Base-by-base conservation (phyloP, 202 grass and related monocot species). In the Panicum hallii region DNA sequence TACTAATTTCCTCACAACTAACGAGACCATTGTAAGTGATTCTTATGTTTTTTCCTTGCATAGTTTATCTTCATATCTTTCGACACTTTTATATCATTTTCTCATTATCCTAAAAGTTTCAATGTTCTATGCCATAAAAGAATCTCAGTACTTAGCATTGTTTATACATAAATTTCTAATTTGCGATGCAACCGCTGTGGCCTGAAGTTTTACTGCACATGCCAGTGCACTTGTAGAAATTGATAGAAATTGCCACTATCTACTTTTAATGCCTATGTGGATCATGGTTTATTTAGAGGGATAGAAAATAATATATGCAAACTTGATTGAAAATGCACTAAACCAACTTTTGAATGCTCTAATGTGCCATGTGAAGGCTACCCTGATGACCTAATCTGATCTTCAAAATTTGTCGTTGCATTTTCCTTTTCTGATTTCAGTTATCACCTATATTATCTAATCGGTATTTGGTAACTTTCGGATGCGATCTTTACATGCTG, bases 1-100 rank as follows among this genome's bases (percentile, higher is more conserved):
- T 90, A 89, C 95, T 87, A 67, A 74, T 75, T 98, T 98, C 77
- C 91, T 95, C 38, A 92, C 88, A 65, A 90, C 73, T 79, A 95
- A 92, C 82, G 93, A 87, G 16, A 72, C 81, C 57, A 13, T 98
- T 83, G 95, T 98, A 85, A 87, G 95, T 87, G 71, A 85, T 88
- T 83, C 23, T n/a, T 71, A 65, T 68, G 46, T 57, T n/a, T 50
- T 55, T 83, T 0, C 52, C 40, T 80, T 32, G 11, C 38, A 16
- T 75, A 44, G 53, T 77, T 76, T 80, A n/a, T 42, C 13, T 55
- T 30, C 26, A 26, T 26, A 26, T 26, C 43, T 8, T 54, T 72
- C 15, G 1, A 16, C 36, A 75, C 1, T 82, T 42, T 43, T 20
- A 44, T 17, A 74, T 44, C 20, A 52, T 45, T 19, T 47, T 9